These are phyloP conservation scores for Thermomyces lanuginosus DNA, from an alignment of 2,329 filamentous ascomycete genomes.

Conservation along the genomic window DNA sequence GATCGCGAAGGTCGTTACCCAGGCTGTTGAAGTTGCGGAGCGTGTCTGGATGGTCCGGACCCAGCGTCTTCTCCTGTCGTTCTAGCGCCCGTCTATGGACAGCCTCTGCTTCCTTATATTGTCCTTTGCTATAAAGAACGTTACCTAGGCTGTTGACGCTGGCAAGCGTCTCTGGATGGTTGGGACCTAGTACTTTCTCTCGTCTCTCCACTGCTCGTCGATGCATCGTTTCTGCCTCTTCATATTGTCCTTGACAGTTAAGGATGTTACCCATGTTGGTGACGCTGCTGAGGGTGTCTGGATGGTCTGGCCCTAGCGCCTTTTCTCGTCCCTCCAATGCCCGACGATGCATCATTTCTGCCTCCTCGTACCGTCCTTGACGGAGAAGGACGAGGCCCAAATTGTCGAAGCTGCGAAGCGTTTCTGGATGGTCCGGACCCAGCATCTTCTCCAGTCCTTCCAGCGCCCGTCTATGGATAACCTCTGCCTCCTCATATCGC, in stretches of 20 bases:
- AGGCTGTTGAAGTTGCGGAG: neutral
- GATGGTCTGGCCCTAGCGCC: neutral
- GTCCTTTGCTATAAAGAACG: neutral
- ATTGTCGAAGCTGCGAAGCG: neutral
- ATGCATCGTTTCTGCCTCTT: neutral
- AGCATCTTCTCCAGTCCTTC: neutral
- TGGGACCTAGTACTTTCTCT: neutral
- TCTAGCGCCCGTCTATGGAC: neutral
- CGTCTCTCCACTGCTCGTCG: neutral
- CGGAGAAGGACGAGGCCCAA: neutral
- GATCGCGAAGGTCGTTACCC: neutral
- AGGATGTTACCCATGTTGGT: neutral
- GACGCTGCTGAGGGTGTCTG: neutral
- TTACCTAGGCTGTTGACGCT: neutral
- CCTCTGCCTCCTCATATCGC: neutral
- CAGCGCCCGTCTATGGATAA: constrained; percentile 1
- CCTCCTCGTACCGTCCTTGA: neutral
- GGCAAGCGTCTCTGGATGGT: constrained; percentile 1
- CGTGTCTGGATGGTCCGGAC: neutral
- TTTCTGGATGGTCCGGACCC: constrained; percentile 1
- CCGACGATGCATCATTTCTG: constrained; percentile 1
- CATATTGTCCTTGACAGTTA: neutral
- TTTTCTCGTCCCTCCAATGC: neutral
- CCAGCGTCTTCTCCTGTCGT: constrained; percentile 1
- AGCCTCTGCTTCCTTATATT: constrained; percentile 1